Base-by-base conservation (phyloP, 805 yeast species). In the Lipomyces chichibuensis region DNA sequence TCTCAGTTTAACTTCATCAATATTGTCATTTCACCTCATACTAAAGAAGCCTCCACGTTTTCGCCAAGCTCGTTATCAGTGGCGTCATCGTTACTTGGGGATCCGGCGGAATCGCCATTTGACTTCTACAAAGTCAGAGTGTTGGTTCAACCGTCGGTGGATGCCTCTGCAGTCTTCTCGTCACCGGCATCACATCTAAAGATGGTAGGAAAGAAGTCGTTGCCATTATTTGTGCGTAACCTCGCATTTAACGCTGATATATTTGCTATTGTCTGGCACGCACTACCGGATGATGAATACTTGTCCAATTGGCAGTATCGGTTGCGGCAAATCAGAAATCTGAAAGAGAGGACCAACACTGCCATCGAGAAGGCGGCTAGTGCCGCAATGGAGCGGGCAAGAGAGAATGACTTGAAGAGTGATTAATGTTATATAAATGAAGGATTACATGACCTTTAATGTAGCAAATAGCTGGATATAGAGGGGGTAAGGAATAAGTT, bases 1-100 rank as follows among this genome's bases (percentile, higher is more conserved):
- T 85, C 92, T 13, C 97, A 92, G 77, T 92, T 92, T 82, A 91
- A 89, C 72, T 91, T 91, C 76, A 81, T 92, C 75, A 90, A 88
- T 71, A 85, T 92, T 69, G 96, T 91, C 49, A 85, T 92, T 33
- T 82, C 88, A 5, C 96, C 96, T 0, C 87, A 84, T 62, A 73
- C 77, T 73, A 84, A 67, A 51, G 72, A 60, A 6, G 61, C 70
- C 17, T 64, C 70, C 7, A 62, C 70, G n/a, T 64, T 67, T 49
- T 62, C 65, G 43, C 43, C 56, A 9, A 57, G 63, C 53, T 53
- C 67, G 25, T 66, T 67, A 14, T 62, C 60, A 3, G 64, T 64
- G 33, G 58, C 70, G 8, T 61, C 70, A 25, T 37, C 53, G 8
- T 37, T 67, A 29, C 46, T 65, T 11, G 69, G 66, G 4, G 54